Evolutionary conservation across 768 basidiomycete genomes (phyloP), one percentile per base, ranked within the genome.

Genomic region (Tubosaeta sp.): DNA sequence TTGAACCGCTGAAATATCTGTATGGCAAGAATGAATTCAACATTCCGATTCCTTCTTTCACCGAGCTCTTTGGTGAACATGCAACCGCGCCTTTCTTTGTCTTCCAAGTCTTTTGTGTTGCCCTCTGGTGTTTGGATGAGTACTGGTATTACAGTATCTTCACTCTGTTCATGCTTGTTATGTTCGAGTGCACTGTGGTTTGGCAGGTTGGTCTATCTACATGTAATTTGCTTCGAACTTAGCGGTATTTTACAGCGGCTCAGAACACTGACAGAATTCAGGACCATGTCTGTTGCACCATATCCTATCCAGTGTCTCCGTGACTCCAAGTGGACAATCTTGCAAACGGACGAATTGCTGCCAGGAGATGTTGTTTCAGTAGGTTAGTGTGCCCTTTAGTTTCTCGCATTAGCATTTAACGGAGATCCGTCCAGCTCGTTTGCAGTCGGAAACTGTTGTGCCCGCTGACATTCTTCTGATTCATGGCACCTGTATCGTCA

Each of bases 121-220:
- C 90, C 0, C 74, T 99, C 10, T 99, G 96, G 96, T 92, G 89
- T 65, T 70, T 99, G 60, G 96, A 99, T 61, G 96, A 98, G 67
- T 99, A 98, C 68, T 97, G 94, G 94, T 97, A 96, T 68, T 99
- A 97, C 76, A 88, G 89, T 49, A 69, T 99, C 35, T 99, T 99
- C 73, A 98, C 96, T 2, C 76, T 94, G 22, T 97, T 99, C 80
- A 99, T 99, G 96, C 77, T 99, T 31, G 73, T 99, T 42, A 87
- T 96, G 56, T 99, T 99, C 65, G 96, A 99, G 71, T 98, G 94
- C 71, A 98, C 96, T 1, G 94, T 96, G 21, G 95, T 98, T 27
- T 98, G 90, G 84, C 96, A 98, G 86, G 93, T 90, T 57, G 44
- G 84, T 69, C 25, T 16, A 52, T 31, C 4, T 4, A 2, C 13